A percentile compares a stretch with the other conserved stretches of the same genome.
phyloP scores from a whole-genome alignment of 2,329 filamentous ascomycete species.

The Monosporascus sp. region DNA sequence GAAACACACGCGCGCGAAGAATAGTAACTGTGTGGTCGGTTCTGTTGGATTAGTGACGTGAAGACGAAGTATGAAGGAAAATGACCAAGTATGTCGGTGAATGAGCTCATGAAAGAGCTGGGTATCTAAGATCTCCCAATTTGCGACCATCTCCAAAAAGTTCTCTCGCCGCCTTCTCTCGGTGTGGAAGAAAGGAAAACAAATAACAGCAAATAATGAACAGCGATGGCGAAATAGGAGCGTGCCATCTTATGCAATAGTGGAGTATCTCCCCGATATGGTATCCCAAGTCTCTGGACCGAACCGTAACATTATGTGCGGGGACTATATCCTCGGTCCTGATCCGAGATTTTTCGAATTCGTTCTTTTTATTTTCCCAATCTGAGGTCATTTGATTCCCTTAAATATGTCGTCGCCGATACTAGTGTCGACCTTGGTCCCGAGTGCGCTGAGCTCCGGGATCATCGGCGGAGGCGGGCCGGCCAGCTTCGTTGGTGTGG shows the following conservation, averaged over 20 bases:
- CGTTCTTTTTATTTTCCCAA: not conserved
- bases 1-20: slow-evolving; percentile 4
- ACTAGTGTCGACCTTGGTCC: slow-evolving; percentile 41
- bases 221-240: slow-evolving; percentile 18
- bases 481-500: slow-evolving; percentile 28
- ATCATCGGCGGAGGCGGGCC: slow-evolving; percentile 58
- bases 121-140: slow-evolving; percentile 28
- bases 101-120: slow-evolving; percentile 27
- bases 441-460: slow-evolving; percentile 50
- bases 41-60: slow-evolving; percentile 5
- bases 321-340: not conserved
- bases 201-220: slow-evolving; percentile 9
- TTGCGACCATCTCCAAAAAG: not conserved
- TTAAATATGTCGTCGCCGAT: slow-evolving; percentile 54
- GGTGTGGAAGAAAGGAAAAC: no score
- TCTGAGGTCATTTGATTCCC: slow-evolving; percentile 45
- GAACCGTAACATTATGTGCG: not conserved
- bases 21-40: slow-evolving; percentile 1
- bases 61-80: slow-evolving; percentile 9
- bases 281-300: no score
- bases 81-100: slow-evolving; percentile 25
- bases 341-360: not conserved
- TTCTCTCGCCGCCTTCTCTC: slow-evolving; percentile 9
- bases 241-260: slow-evolving; percentile 5
- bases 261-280: no score